These are phyloP conservation scores for Pseudocercospora cruenta DNA, from an alignment of 2,329 filamentous ascomycete genomes.

Conservation along the genomic window DNA sequence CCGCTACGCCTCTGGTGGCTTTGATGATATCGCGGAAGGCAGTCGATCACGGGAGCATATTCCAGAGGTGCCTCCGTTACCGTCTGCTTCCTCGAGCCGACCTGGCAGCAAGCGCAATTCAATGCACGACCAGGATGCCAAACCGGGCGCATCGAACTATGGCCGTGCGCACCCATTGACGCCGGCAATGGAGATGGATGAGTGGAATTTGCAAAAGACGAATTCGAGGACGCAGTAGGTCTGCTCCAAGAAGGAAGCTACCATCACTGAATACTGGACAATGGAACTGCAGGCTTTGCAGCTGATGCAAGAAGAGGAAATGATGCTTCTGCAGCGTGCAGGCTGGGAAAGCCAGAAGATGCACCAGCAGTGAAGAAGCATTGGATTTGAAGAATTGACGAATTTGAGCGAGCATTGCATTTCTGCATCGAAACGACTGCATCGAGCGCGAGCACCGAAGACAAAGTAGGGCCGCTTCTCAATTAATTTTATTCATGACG, in stretches of 20 bases:
- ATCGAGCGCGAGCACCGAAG: conserved; percentile 4
- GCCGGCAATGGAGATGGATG: conserved; percentile 32
- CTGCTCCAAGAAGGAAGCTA: conserved; percentile 12
- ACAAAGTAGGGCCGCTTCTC: background rate
- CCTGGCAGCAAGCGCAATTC: conserved; percentile 25
- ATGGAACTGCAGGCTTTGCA: conserved; percentile 5
- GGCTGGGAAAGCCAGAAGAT: background rate
- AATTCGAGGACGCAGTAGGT: conserved; percentile 22
- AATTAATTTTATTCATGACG: conserved; percentile 2
- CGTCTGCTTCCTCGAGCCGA: conserved; percentile 17
- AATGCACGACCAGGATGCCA: conserved; percentile 6
- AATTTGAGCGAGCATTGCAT: conserved; percentile 10
- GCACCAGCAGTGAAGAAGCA: background rate
- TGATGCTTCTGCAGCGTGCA: background rate
- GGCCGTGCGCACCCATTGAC: conserved; percentile 20
- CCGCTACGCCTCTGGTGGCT: conserved; percentile 19
- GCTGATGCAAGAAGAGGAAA: conserved; percentile 7
- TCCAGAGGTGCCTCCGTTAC: conserved; percentile 10
- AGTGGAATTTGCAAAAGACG: conserved; percentile 26
- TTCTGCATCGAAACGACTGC: conserved; percentile 1
- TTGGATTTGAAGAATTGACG: background rate
- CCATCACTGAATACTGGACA: conserved; percentile 4
- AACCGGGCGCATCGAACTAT: conserved; percentile 9
- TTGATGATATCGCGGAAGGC: conserved; percentile 22
- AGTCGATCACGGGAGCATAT: conserved; percentile 23